Evolutionary conservation across 2,329 filamentous ascomycete genomes (phyloP).

Genomic region (Fusarium temperatum): DNA sequence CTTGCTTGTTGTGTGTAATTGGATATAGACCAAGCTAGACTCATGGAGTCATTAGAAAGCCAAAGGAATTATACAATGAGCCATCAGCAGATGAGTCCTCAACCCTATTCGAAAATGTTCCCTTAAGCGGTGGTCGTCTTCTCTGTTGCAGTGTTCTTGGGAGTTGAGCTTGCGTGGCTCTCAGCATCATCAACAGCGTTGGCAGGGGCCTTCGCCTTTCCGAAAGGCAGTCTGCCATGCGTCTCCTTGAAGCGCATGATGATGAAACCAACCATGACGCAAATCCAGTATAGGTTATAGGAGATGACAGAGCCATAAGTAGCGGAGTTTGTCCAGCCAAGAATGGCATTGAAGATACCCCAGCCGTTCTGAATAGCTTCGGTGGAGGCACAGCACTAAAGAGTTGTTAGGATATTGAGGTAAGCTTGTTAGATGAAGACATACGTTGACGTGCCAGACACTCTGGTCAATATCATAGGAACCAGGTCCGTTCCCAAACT

Average conservation of each 20-base stretch:
- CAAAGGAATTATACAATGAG: slow-evolving; percentile 1
- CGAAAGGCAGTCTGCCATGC: slow-evolving; percentile 59
- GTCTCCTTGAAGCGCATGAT: slow-evolving; percentile 73
- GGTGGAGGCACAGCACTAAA: slow-evolving; percentile 79
- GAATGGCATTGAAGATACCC: slow-evolving; percentile 86
- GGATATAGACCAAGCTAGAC: slow-evolving; percentile 33
- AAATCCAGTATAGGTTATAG: slow-evolving; percentile 89
- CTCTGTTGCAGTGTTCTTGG: slow-evolving; percentile 40
- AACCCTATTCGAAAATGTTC: neutral
- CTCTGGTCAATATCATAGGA: slow-evolving; percentile 81
- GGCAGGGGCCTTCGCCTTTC: slow-evolving; percentile 46
- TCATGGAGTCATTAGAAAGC: slow-evolving; percentile 23
- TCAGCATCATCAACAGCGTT: slow-evolving; percentile 37
- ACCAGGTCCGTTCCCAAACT: slow-evolving; percentile 68
- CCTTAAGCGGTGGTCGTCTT: slow-evolving; percentile 38
- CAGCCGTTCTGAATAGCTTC: slow-evolving; percentile 79
- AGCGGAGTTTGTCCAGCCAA: slow-evolving; percentile 89
- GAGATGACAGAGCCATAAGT: slow-evolving; percentile 88
- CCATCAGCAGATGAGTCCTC: neutral
- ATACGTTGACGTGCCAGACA: slow-evolving; percentile 84
- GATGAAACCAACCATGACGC: slow-evolving; percentile 74
- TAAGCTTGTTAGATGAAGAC: slow-evolving; percentile 41
- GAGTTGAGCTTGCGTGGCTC: slow-evolving; percentile 38
- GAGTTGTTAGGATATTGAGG: neutral
- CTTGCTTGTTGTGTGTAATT: slow-evolving; percentile 22